Evolutionary conservation across 202 grass and related monocot species (phyloP), one percentile per base, ranked within the genome.

Genomic region (Panicum hallii): DNA sequence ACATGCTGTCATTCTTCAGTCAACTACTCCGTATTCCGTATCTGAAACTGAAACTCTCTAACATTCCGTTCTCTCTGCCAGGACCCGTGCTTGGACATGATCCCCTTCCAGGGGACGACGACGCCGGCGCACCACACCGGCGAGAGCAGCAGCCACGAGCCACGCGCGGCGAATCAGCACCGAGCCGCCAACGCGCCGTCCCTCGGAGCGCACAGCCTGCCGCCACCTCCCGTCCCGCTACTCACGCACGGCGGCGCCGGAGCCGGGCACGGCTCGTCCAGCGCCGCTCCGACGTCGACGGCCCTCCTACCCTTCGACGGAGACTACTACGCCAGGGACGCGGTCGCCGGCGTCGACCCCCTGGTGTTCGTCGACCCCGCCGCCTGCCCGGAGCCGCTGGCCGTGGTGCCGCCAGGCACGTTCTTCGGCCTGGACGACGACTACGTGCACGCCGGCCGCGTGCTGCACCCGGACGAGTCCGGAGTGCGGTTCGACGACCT

Each of bases 91-190:
- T 11, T 14, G 22, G 8, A 34, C 26, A 68, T 61, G 17, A 77
- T 48, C 5, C 45, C 70, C 56, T 73, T 74, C 69, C 42, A 63
- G 5, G 17, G 10, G 6, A 38, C 69, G 68, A 38, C 0, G 3
- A 11, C 56, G 36, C 36, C 36, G 55, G 3, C 0, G 38, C 15
- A 22, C 38, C 11, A 11, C 26, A 16, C 42, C 34, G 75, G 61
- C 30, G 68, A 80, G 16, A 68, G 75, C 81, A 84, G 32, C 64
- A 77, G 79, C 64, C 45, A 71, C 43, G 86, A 45, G 10, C 68
- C 70, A 11, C 1, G 14, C 11, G 16, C 11, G 20, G 67, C 5
- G 58, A 68, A 40, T 32, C 66, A 64, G 10, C 30, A 4, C 36
- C 36, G 36, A 38, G 4, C 36, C 56, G 42, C 7, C 19, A 50